Conservation (phyloP, 2,329 filamentous ascomycete genomes). For the Sclerotinia glacialis region DNA sequence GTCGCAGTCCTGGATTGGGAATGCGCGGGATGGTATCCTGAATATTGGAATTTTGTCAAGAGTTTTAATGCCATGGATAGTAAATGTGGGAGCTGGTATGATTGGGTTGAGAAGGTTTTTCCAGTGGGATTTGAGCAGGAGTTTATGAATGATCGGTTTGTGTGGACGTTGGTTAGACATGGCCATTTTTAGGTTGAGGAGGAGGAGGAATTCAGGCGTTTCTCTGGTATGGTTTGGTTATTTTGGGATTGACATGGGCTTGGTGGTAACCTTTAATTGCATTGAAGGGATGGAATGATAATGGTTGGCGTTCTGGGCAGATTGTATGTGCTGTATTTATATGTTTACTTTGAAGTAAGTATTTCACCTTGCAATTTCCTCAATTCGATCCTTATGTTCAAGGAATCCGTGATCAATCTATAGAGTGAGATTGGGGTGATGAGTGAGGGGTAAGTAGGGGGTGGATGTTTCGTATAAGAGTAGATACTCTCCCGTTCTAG, state of each 20-base stretch:
- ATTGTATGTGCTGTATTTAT: background rate
- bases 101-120: conserved; percentile 18
- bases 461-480: too few relatives aligned
- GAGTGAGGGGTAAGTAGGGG: too few relatives aligned
- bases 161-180: conserved; percentile 18
- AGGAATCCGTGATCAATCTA: too few relatives aligned
- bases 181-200: conserved; percentile 2
- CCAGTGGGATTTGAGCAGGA: conserved; percentile 19
- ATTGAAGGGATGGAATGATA: too few relatives aligned
- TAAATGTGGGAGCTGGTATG: conserved; percentile 17
- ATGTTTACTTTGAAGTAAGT: background rate
- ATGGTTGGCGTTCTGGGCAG: background rate
- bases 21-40: conserved; percentile 23
- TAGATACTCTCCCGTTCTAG: too few relatives aligned
- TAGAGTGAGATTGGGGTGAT: too few relatives aligned
- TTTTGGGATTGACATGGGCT: too few relatives aligned
- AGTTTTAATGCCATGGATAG: conserved; percentile 18
- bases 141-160: conserved; percentile 23
- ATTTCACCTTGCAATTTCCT: too few relatives aligned
- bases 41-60: conserved; percentile 23
- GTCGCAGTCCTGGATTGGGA: conserved; percentile 21
- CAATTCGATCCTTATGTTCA: too few relatives aligned
- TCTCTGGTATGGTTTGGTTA: too few relatives aligned
- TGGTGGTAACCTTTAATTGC: background rate
- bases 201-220: background rate